These are phyloP conservation scores for Aureobasidium zeae DNA, from an alignment of 2,329 filamentous ascomycete genomes.

Conservation along the genomic window DNA sequence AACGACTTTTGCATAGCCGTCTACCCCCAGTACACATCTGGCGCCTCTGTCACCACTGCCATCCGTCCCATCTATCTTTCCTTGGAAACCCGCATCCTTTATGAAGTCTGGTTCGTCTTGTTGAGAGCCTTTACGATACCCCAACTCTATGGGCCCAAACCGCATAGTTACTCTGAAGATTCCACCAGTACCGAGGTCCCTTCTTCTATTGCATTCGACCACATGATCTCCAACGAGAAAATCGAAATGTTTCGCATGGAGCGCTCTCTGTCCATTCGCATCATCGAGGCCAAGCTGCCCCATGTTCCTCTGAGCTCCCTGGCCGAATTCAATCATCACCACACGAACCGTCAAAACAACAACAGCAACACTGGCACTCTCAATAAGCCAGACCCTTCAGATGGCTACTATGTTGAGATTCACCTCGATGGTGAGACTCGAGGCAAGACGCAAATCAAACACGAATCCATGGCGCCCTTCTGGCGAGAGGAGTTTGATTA, in stretches of 20 bases:
- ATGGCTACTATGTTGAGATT: conserved; percentile 71
- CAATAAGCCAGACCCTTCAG: conserved; percentile 24
- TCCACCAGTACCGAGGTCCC: conserved; percentile 27
- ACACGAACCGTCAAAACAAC: conserved; percentile 14
- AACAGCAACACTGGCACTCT: conserved; percentile 4
- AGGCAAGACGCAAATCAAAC: conserved; percentile 63
- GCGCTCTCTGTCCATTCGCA: conserved; percentile 48
- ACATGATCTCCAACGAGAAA: conserved; percentile 29
- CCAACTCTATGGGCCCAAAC: conserved; percentile 69
- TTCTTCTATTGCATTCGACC: conserved; percentile 18
- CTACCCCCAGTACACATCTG: conserved; percentile 81
- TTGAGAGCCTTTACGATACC: conserved; percentile 85
- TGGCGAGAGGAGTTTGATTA: conserved; percentile 80
- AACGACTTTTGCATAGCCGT: conserved; percentile 92
- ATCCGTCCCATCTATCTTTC: conserved; percentile 84
- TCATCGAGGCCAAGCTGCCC: conserved; percentile 47
- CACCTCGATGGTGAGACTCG: conserved; percentile 71
- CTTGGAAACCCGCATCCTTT: conserved; percentile 77
- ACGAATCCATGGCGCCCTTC: conserved; percentile 63
- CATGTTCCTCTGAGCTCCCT: conserved; percentile 4
- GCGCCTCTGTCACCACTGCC: conserved; percentile 57
- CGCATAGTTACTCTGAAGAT: not conserved
- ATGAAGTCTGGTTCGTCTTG: conserved; percentile 94
- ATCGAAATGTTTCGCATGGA: conserved; percentile 60
- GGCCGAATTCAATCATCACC: conserved; percentile 16